Evolutionary conservation across 2,329 filamentous ascomycete genomes (phyloP).

Genomic region (Paramyrothecium roridum): DNA sequence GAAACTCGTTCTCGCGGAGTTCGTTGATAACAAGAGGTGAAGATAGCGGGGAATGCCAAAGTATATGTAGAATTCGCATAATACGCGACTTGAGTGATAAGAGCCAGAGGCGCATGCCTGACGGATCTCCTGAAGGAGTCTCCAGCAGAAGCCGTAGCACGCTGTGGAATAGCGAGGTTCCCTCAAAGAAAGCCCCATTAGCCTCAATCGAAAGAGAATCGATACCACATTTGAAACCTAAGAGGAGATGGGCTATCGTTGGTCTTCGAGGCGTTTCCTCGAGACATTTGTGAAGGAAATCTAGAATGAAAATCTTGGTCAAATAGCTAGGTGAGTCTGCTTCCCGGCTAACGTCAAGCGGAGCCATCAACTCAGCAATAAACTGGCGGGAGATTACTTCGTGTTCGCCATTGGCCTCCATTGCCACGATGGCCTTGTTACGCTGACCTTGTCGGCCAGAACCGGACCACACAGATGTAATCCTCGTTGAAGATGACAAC

Average conservation of each 20-base stretch:
- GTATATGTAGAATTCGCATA: constrained; percentile 70
- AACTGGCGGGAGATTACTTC: constrained; percentile 76
- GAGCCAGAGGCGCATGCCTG: constrained; percentile 64
- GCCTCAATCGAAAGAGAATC: constrained; percentile 66
- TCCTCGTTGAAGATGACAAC: constrained; percentile 77
- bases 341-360: constrained; percentile 71
- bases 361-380: constrained; percentile 62
- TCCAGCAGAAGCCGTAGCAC: constrained; percentile 70
- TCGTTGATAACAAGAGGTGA: constrained; percentile 72
- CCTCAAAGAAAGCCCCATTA: constrained; percentile 67
- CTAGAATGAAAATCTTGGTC: constrained; percentile 80
- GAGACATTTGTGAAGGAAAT: constrained; percentile 81
- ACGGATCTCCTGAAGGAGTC: constrained; percentile 62
- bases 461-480: constrained; percentile 67
- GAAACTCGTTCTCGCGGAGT: constrained; percentile 73
- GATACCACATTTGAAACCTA: constrained; percentile 80
- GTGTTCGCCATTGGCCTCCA: constrained; percentile 77
- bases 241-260: constrained; percentile 83
- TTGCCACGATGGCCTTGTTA: constrained; percentile 83
- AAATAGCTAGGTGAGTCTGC: constrained; percentile 69
- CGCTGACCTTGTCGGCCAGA: constrained; percentile 62
- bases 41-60: constrained; percentile 84
- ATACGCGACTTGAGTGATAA: constrained; percentile 65
- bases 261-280: constrained; percentile 71
- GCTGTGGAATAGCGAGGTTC: constrained; percentile 78